Conservation (phyloP, 192 early-diverging fungal genomes). For the Backusella luteola region DNA sequence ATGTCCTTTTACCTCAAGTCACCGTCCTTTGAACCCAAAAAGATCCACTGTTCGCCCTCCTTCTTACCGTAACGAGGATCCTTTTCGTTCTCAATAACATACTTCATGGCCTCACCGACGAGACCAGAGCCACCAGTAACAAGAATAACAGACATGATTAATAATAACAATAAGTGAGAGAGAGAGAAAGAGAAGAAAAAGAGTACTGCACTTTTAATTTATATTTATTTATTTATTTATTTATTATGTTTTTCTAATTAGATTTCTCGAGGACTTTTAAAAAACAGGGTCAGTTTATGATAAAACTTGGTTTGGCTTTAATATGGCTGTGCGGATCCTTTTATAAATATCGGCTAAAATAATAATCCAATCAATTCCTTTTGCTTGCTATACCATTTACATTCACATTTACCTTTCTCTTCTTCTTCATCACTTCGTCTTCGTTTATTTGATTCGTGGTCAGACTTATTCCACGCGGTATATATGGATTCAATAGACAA, state of each 20-base stretch:
- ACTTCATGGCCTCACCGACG: slow-evolving; percentile 73
- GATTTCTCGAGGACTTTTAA: background rate
- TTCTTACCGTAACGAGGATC: slow-evolving; percentile 47
- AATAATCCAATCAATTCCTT: background rate
- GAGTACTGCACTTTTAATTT: background rate
- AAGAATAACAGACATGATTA: slow-evolving; percentile 52
- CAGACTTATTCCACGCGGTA: background rate
- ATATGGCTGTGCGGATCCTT: background rate
- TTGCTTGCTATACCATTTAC: background rate
- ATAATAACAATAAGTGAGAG: slow-evolving; percentile 5
- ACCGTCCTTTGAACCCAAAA: slow-evolving; percentile 71
- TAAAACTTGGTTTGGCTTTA: background rate
- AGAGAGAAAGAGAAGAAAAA: slow-evolving; percentile 1
- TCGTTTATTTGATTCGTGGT: background rate
- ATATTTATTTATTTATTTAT: background rate
- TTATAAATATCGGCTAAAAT: background rate
- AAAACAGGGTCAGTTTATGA: background rate
- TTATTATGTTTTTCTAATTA: background rate
- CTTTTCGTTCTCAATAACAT: slow-evolving; percentile 61
- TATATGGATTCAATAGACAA: background rate
- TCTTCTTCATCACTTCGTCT: background rate
- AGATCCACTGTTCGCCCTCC: slow-evolving; percentile 74
- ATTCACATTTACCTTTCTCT: background rate
- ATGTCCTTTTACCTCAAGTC: slow-evolving; percentile 61
- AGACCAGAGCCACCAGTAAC: slow-evolving; percentile 80